phyloP scores from a whole-genome alignment of 2,329 filamentous ascomycete genomes.

The Thelonectria blattea region DNA sequence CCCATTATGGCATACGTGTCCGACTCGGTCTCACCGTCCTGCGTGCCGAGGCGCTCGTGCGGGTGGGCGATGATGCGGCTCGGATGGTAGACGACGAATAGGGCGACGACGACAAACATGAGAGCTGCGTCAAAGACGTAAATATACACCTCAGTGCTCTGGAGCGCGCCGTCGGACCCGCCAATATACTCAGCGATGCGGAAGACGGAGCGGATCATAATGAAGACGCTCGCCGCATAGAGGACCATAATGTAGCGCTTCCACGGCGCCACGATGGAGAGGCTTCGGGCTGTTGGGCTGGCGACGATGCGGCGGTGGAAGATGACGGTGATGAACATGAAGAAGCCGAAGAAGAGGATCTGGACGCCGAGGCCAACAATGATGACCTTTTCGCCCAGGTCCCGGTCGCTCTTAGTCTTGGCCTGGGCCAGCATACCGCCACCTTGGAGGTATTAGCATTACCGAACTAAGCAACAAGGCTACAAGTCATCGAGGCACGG shows the following conservation, averaged over 20 bases:
- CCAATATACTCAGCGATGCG: slow-evolving; percentile 48
- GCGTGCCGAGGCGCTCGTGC: background rate
- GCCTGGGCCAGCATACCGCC: slow-evolving; percentile 21
- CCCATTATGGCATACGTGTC: too few relatives aligned
- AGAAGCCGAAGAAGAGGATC: slow-evolving; percentile 58
- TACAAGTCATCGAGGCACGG: too few relatives aligned
- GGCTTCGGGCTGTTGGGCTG: background rate
- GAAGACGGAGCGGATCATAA: slow-evolving; percentile 47
- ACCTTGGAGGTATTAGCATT: background rate
- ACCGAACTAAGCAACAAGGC: too few relatives aligned
- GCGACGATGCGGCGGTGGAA: slow-evolving; percentile 46
- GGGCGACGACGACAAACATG: slow-evolving; percentile 36
- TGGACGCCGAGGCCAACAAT: slow-evolving; percentile 58
- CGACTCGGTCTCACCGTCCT: too few relatives aligned
- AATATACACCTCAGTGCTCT: slow-evolving; percentile 39
- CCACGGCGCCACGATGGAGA: slow-evolving; percentile 31
- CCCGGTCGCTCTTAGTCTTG: slow-evolving; percentile 26
- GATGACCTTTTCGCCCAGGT: slow-evolving; percentile 51
- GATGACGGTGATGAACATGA: slow-evolving; percentile 50
- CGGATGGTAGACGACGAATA: slow-evolving; percentile 14
- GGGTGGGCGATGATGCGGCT: background rate
- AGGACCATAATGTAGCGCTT: slow-evolving; percentile 32
- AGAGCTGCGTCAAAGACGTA: slow-evolving; percentile 44
- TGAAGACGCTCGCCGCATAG: slow-evolving; percentile 36
- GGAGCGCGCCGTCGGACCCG: slow-evolving; percentile 39